Percentiles rank a stretch among this genome's conserved stretches.
These are phyloP conservation scores for Mortierella sp. DNA, from an alignment of 371 early-diverging fungal genomes.

Conservation along the genomic window DNA sequence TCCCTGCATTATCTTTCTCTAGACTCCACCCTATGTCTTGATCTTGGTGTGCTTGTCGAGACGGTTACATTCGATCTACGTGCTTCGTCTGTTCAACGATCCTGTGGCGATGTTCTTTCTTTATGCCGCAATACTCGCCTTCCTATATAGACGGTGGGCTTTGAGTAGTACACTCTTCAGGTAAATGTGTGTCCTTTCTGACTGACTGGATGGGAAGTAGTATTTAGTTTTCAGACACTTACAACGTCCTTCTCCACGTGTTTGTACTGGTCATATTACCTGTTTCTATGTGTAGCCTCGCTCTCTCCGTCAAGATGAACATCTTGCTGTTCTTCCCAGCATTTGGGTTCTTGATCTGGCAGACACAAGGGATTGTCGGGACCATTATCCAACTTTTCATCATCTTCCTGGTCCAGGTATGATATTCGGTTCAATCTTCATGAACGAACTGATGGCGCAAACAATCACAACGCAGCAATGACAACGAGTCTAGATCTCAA, in stretches of 20 bases:
- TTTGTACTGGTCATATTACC: not conserved
- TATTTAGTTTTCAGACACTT: too few species aligned
- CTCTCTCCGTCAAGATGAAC: conserved; percentile 94
- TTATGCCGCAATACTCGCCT: conserved; percentile 69
- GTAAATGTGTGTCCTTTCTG: conserved; percentile 40
- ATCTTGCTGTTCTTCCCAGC: conserved; percentile 90
- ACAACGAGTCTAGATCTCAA: too few species aligned
- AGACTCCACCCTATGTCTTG: conserved; percentile 74
- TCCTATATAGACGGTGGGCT: conserved; percentile 64
- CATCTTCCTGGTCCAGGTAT: conserved; percentile 68
- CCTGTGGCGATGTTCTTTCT: conserved; percentile 86
- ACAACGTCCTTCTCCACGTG: too few species aligned
- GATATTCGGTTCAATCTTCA: not conserved
- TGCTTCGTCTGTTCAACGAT: conserved; percentile 93
- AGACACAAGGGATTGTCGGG: conserved; percentile 61
- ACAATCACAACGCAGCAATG: too few species aligned
- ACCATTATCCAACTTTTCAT: conserved; percentile 61
- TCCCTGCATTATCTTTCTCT: not conserved
- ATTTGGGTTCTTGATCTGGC: conserved; percentile 75
- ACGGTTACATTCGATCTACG: conserved; percentile 90
- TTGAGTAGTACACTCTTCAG: conserved; percentile 71
- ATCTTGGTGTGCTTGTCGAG: conserved; percentile 75
- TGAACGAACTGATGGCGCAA: too few species aligned
- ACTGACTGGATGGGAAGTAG: too few species aligned
- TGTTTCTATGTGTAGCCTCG: conserved; percentile 64